These are phyloP conservation scores for Selenicereus undatus DNA, from an alignment of 148 eudicot genomes.

Conservation along the genomic window DNA sequence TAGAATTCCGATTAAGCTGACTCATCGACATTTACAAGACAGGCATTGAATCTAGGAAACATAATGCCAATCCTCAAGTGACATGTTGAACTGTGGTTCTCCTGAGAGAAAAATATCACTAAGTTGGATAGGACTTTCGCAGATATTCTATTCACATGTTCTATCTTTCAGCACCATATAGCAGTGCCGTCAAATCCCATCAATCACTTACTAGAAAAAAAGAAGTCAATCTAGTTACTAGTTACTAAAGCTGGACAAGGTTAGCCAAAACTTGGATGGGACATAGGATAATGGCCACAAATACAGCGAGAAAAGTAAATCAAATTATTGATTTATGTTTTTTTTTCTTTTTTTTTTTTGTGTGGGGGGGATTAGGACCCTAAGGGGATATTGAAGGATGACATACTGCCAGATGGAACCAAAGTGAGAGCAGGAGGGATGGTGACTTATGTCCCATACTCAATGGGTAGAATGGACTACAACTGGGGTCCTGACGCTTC, in stretches of 20 bases:
- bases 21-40: too few species aligned
- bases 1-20: too few species aligned
- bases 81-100: too few species aligned
- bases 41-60: too few species aligned
- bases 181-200: not conserved
- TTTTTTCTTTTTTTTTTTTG: not conserved
- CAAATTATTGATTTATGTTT: not conserved
- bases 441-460: conserved; percentile 97
- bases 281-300: not conserved
- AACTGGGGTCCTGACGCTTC: conserved; percentile 96
- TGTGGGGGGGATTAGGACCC: conserved; percentile 52
- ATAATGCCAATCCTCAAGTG: too few species aligned
- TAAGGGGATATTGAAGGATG: conserved; percentile 82
- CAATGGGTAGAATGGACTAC: conserved; percentile 98
- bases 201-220: not conserved
- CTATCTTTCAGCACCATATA: not conserved
- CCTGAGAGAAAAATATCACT: too few species aligned
- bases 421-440: conserved; percentile 93
- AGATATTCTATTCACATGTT: not conserved
- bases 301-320: not conserved
- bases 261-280: not conserved
- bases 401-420: conserved; percentile 87
- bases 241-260: not conserved
- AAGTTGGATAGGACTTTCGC: not conserved
- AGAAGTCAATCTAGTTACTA: not conserved